Evolutionary conservation across 148 eudicot species (phyloP).

Genomic region (Nepenthes gracilis): DNA sequence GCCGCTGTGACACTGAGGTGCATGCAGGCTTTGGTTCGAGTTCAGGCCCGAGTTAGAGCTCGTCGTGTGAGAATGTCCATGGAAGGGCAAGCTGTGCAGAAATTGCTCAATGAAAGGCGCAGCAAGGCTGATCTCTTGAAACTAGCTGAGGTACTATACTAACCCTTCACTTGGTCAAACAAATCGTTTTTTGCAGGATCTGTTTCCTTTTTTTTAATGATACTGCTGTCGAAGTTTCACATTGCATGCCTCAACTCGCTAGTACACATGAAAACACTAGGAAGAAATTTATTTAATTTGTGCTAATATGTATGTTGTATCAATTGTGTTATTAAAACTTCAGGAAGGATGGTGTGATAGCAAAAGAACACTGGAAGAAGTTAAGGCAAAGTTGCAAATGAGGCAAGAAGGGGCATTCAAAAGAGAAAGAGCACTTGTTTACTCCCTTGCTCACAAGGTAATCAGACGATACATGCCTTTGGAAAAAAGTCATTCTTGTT

Average conservation of each 20-base stretch:
- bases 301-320: neutral
- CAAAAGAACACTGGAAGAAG: conserved; percentile 63
- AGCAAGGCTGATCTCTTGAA: conserved; percentile 47
- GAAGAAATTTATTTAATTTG: neutral
- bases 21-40: conserved; percentile 97
- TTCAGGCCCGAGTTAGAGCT: conserved; percentile 93
- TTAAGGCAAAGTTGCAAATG: conserved; percentile 75
- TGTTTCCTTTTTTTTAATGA: neutral
- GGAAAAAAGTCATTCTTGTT: neutral
- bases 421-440: conserved; percentile 95
- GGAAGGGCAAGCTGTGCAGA: conserved; percentile 90
- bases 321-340: neutral
- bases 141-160: conserved; percentile 63
- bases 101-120: conserved; percentile 53
- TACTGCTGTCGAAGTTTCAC: too few species aligned
- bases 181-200: neutral
- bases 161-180: neutral
- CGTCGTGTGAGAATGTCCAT: conserved; percentile 88
- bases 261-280: too few species aligned
- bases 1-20: conserved; percentile 95
- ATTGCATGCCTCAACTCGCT: too few species aligned
- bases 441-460: conserved; percentile 83
- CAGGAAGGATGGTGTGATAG: conserved; percentile 99
- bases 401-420: conserved; percentile 89
- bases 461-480: neutral